Evolutionary conservation across 208 protist genomes (phyloP), one percentile per base, ranked within the genome.

Genomic region (Trypanosoma grayi): DNA sequence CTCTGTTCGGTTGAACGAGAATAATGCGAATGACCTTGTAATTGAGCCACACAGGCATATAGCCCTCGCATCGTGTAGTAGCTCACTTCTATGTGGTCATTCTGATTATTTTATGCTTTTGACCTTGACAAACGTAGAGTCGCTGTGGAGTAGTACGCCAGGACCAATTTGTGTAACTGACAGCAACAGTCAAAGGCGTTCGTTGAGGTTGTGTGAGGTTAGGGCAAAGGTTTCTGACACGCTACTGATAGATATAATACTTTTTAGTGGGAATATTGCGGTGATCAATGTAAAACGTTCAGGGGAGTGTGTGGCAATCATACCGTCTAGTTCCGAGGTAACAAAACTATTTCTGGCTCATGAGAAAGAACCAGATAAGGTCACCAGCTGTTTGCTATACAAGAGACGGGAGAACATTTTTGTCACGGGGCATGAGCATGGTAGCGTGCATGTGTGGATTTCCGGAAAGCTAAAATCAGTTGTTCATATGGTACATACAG

Each of bases 361-460:
- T 39, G 65, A 71, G 50, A 24, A 53, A 4, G 52, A 60, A 52
- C 18, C 65, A 22, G 56, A 64, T 37, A 44, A 50, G 41, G 41
- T 71, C 9, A 54, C 65, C 45, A 52, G 30, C 51, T 71, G 57
- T 37, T 47, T 71, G 28, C 43, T 64, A n/a, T 71, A 65, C 48
- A 55, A 58, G 24, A 9, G 27, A 28, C 28, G 50, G 39, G 45
- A 63, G 43, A 56, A 31, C 30, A 45, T 64, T 64, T 71, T 71
- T 57, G 57, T 71, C 0, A 64, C 37, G 1, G 65, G 65, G 41
- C 30, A 71, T 59, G 13, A 53, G 41, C 28, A 71, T 51, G 65
- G 65, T 44, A 44, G 39, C 13, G 10, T 71, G 31, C 45, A 60
- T 60, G 57, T 71, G 9, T 71, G 65, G 65, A 4, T 59, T 40